Percentiles rank a stretch among this genome's conserved stretches.
Evolutionary conservation across 1,284 basidiomycete genomes (phyloP).

Genomic region (Marasmius sp.): DNA sequence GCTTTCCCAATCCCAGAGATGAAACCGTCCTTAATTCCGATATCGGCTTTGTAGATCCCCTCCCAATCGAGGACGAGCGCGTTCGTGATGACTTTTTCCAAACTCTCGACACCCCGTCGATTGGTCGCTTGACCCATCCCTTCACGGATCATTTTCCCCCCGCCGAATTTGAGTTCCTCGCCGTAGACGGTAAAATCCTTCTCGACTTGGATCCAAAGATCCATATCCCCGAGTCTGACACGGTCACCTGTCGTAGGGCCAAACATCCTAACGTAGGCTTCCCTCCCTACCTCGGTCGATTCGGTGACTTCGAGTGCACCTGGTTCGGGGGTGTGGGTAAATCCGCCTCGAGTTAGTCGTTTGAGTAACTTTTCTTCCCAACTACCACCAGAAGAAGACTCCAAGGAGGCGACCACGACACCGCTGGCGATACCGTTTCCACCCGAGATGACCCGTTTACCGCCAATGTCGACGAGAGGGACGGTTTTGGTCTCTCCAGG

Average conservation of each 20-base stretch:
- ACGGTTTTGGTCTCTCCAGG: slow-evolving; percentile 90
- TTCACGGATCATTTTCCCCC: slow-evolving; percentile 94
- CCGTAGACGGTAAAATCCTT: slow-evolving; percentile 85
- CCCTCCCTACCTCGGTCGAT: slow-evolving; percentile 58
- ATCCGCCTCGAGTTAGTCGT: slow-evolving; percentile 50
- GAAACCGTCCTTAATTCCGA: slow-evolving; percentile 85
- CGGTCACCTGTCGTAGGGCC: slow-evolving; percentile 93
- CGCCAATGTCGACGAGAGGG: slow-evolving; percentile 79
- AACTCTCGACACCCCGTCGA: slow-evolving; percentile 61
- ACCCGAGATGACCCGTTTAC: slow-evolving; percentile 71
- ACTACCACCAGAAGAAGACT: not conserved
- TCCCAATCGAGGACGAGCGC: slow-evolving; percentile 94
- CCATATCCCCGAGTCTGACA: slow-evolving; percentile 87
- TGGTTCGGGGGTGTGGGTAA: slow-evolving; percentile 64
- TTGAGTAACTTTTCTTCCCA: slow-evolving; percentile 49
- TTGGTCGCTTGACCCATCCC: slow-evolving; percentile 95
- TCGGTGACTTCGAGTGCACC: slow-evolving; percentile 45
- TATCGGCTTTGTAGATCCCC: slow-evolving; percentile 98
- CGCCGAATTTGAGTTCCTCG: slow-evolving; percentile 98
- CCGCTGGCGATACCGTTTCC: slow-evolving; percentile 80
- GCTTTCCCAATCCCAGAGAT: slow-evolving; percentile 95
- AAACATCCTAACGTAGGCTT: slow-evolving; percentile 87
- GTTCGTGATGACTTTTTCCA: slow-evolving; percentile 95
- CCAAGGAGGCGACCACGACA: slow-evolving; percentile 34
- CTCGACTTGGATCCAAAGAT: slow-evolving; percentile 93